A percentile compares a stretch with the other conserved stretches of the same genome.
Evolutionary conservation across 306 rosid species (phyloP).

Genomic region (Cicer arietinum): DNA sequence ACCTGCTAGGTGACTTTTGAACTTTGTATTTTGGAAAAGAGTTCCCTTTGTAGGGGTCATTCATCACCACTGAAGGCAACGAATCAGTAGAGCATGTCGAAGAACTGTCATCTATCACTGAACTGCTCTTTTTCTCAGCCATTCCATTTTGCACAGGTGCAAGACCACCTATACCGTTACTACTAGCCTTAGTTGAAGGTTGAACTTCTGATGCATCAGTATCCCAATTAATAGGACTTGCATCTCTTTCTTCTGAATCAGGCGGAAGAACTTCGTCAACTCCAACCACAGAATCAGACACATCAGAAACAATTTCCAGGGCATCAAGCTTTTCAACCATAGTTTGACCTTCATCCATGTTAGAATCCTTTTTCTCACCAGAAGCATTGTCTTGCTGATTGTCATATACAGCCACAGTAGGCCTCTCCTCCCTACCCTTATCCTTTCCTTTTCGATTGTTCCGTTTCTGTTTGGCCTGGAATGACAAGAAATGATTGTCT

Average conservation of each 20-base stretch:
- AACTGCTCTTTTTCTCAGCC: slow-evolving; percentile 68
- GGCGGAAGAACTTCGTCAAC: slow-evolving; percentile 67
- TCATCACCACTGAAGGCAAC: slow-evolving; percentile 74
- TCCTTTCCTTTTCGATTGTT: slow-evolving; percentile 86
- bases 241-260: slow-evolving; percentile 94
- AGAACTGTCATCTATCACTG: slow-evolving; percentile 91
- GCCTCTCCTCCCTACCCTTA: slow-evolving; percentile 81
- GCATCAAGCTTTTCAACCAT: slow-evolving; percentile 67
- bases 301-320: slow-evolving; percentile 77
- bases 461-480: slow-evolving; percentile 91
- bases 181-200: slow-evolving; percentile 68
- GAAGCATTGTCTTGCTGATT: slow-evolving; percentile 56
- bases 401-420: slow-evolving; percentile 49
- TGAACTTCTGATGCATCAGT: slow-evolving; percentile 95
- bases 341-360: slow-evolving; percentile 59
- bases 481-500: slow-evolving; percentile 32
- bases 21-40: slow-evolving; percentile 56
- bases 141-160: slow-evolving; percentile 68
- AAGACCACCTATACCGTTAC: slow-evolving; percentile 60
- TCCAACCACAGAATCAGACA: slow-evolving; percentile 86
- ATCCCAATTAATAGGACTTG: slow-evolving; percentile 87
- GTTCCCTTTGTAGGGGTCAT: slow-evolving; percentile 65
- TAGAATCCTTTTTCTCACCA: slow-evolving; percentile 64
- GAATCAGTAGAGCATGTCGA: slow-evolving; percentile 98
- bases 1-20: slow-evolving; percentile 83